A percentile compares a stretch with the other conserved stretches of the same genome.
Conservation (phyloP, 305 asterid genomes). For the Fraxinus greggii region DNA sequence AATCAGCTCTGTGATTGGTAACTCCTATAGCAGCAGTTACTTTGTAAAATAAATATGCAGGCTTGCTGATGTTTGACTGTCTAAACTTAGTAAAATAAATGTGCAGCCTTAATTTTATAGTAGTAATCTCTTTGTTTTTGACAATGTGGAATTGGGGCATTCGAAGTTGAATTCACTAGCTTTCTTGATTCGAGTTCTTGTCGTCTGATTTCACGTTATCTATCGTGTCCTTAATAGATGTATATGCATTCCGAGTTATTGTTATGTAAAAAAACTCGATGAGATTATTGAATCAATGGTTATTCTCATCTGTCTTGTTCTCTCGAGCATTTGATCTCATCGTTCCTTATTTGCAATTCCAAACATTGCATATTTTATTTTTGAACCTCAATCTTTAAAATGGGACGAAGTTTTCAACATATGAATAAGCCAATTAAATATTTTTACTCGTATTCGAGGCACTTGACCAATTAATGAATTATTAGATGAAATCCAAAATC, state of each 20-base stretch:
- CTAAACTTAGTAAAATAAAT: not conserved
- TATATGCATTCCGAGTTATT: not conserved
- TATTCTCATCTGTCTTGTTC: not conserved
- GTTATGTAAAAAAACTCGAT: not conserved
- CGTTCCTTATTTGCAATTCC: no score
- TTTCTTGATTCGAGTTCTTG: not conserved
- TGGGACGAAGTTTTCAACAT: no score
- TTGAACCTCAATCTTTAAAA: no score
- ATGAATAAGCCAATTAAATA: no score
- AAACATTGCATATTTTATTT: no score
- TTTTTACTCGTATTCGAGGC: no score
- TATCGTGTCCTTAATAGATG: not conserved
- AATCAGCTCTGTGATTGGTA: not conserved
- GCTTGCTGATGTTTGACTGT: not conserved
- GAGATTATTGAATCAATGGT: not conserved
- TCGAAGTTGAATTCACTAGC: not conserved
- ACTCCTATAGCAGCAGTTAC: not conserved
- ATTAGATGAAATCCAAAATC: no score
- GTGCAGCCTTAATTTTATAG: not conserved
- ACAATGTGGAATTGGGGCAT: not conserved
- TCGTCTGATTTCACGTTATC: not conserved
- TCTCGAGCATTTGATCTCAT: no score
- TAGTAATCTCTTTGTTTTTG: not conserved
- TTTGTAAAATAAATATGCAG: not conserved
- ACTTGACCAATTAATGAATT: no score